Percentiles rank a stretch among this genome's conserved stretches.
phyloP scores from a whole-genome alignment of 139 green algal species.

The Chlamydomonas schloesseri region DNA sequence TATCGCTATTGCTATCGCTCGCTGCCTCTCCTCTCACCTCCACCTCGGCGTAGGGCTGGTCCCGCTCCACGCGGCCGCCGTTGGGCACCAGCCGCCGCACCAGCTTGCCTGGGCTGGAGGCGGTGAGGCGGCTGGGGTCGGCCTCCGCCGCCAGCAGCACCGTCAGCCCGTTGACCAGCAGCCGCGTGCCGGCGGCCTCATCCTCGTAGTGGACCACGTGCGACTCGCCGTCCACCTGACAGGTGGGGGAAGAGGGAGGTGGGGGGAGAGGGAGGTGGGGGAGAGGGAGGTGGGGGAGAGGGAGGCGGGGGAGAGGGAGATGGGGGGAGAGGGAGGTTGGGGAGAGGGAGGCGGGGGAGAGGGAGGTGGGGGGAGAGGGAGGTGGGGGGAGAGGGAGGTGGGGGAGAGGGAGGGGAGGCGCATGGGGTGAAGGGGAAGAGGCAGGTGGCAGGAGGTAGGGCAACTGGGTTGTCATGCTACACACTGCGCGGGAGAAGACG shows the following conservation, averaged over 20 bases:
- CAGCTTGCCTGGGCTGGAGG: slow-evolving; percentile 54
- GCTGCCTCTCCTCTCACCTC: slow-evolving; percentile 25
- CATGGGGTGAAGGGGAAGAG: no score
- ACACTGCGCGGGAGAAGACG: no score
- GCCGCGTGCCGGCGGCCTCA: slow-evolving; percentile 89
- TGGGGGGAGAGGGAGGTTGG: background rate
- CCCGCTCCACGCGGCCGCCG: slow-evolving; percentile 71
- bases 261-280: background rate
- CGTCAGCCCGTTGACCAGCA: slow-evolving; percentile 91
- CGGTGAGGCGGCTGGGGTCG: slow-evolving; percentile 75
- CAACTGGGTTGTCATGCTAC: no score
- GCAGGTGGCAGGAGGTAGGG: no score
- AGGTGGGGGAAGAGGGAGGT: background rate
- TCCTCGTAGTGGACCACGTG: slow-evolving; percentile 95
- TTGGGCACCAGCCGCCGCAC: slow-evolving; percentile 74
- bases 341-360: no score
- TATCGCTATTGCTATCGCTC: no score
- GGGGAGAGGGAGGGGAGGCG: no score
- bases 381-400: no score
- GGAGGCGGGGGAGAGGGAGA: background rate
- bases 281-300: background rate
- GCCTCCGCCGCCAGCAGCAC: slow-evolving; percentile 88
- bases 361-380: background rate
- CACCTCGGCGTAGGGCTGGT: slow-evolving; percentile 73
- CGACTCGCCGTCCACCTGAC: slow-evolving; percentile 88